Conservation (phyloP, 306 rosid species). For the barrel medic (Medicago truncatula) region DNA sequence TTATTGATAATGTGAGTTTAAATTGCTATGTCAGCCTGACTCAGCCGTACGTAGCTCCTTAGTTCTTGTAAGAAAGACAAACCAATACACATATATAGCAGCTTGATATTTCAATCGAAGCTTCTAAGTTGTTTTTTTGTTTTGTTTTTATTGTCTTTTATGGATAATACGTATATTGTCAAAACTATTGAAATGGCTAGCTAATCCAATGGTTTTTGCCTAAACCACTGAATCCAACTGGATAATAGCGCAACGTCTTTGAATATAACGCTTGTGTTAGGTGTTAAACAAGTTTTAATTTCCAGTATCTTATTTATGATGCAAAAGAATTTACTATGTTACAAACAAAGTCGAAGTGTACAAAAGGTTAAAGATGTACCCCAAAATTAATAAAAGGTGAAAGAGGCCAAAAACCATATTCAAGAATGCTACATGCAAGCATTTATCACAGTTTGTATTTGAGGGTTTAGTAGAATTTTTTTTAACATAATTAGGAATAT, state of each 20-base stretch:
- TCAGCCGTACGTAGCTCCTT: background rate
- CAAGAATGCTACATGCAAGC: too few relatives aligned
- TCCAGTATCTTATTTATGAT: background rate
- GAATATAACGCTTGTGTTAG: background rate
- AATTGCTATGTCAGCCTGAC: background rate
- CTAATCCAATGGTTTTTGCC: background rate
- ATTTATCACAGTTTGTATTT: too few relatives aligned
- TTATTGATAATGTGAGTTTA: too few relatives aligned
- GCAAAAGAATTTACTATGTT: too few relatives aligned
- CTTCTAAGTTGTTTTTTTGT: background rate
- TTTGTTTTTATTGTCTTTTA: background rate
- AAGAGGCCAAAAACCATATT: too few relatives aligned
- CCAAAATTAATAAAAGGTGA: too few relatives aligned
- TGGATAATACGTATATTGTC: background rate
- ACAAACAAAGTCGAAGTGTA: too few relatives aligned
- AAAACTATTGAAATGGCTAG: background rate
- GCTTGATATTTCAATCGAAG: background rate
- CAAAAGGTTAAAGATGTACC: too few relatives aligned
- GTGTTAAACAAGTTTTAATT: background rate
- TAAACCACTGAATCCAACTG: background rate
- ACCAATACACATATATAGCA: background rate
- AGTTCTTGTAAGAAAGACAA: background rate
- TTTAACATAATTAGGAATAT: too few relatives aligned
- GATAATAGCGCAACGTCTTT: background rate
- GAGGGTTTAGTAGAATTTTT: too few relatives aligned